phyloP scores from a whole-genome alignment of 1,284 basidiomycete genomes.

The Cystobasidium pallidum region DNA sequence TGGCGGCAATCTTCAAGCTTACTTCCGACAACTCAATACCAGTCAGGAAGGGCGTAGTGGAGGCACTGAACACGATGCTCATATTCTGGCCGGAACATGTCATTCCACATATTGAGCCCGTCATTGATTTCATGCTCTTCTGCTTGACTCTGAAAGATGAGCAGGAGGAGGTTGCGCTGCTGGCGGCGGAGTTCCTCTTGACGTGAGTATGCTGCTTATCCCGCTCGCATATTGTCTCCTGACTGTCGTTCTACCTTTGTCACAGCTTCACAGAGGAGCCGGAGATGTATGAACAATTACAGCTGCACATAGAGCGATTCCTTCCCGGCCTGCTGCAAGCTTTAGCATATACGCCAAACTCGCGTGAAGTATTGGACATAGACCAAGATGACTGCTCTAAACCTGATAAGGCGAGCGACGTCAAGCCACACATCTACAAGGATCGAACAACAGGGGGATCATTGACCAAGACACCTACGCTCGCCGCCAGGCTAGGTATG shows the following conservation, averaged over 20 bases:
- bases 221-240: neutral
- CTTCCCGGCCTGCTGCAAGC: conserved; percentile 92
- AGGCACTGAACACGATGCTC: conserved; percentile 33
- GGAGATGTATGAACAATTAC: conserved; percentile 78
- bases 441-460: conserved; percentile 68
- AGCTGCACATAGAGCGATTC: conserved; percentile 81
- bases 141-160: conserved; percentile 71
- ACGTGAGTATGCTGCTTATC: conserved; percentile 62
- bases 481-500: conserved; percentile 53
- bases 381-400: conserved; percentile 80
- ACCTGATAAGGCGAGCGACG: conserved; percentile 69
- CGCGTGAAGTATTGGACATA: conserved; percentile 87
- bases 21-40: conserved; percentile 32
- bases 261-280: conserved; percentile 84
- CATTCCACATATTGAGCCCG: conserved; percentile 40
- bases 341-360: conserved; percentile 96
- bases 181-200: conserved; percentile 99
- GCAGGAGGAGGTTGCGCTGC: conserved; percentile 89
- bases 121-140: conserved; percentile 44
- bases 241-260: neutral
- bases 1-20: conserved; percentile 33
- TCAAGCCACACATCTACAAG: conserved; percentile 92
- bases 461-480: conserved; percentile 45
- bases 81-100: conserved; percentile 40
- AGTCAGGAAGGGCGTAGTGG: conserved; percentile 36